Evolutionary conservation across 2,329 filamentous ascomycete genomes (phyloP), one percentile per base, ranked within the genome.

Genomic region (Curvularia verruculosa): DNA sequence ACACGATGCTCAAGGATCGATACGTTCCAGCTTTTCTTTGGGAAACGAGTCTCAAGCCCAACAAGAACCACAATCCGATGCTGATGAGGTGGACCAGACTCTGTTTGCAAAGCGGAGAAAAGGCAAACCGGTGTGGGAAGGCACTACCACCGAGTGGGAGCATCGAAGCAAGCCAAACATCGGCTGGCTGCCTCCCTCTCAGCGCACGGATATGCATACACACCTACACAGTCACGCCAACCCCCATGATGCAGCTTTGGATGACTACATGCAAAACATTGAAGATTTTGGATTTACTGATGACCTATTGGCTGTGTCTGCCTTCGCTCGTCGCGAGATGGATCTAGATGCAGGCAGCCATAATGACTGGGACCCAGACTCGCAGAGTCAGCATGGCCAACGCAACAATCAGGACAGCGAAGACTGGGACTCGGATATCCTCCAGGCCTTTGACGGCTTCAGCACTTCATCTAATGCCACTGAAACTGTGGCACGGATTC

Each of bases 201-300:
- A 64, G 24, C 67, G 66, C 15, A 64, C 67, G 4, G 49, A 61
- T 36, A 69, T 69, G 64, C 59, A 67, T 7, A 50, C 59, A 19
- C 65, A 69, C 50, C 40, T 73, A 13, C 52, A 36, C 19, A 65
- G 61, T 28, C 36, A 73, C 9, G 57, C 60, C 1, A 60, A 71
- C 37, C 58, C 65, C 23, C 63, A 56, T 10, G 63, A 70, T 41
- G 66, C 67, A 1, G 79, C 87, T 40, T 77, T 87, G 64, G 83
- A 85, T 1, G 90, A 93, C 67, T 92, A 92, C 65, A 87, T 91
- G 67, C 82, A 84, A 41, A 91, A 92, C 59, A 81, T 90, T 67
- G 76, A 76, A 18, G 80, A 80, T 1, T 80, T 82, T 46, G 79
- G 78, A 3, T 60, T 70, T 46, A 68, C 69, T 18, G 70, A 73